Evolutionary conservation across 129 eudicot genomes (phyloP).

Genomic region (Chrysanthemum seticuspe): DNA sequence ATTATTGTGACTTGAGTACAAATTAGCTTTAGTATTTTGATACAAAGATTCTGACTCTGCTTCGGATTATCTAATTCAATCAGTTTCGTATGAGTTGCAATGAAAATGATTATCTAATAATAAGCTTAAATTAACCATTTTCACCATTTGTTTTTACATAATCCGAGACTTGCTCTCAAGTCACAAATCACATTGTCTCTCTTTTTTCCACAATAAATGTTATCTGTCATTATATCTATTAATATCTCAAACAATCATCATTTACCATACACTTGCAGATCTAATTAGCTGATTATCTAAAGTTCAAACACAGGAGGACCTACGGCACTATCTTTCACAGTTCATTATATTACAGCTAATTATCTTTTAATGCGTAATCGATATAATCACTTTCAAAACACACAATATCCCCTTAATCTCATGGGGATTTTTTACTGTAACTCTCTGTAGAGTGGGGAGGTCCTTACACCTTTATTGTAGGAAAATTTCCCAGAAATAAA

Average conservation of each 20-base stretch:
- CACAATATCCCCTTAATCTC: background rate
- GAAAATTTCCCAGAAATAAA: slow-evolving; percentile 6
- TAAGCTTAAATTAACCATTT: background rate
- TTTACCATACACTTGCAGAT: background rate
- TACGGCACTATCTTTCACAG: background rate
- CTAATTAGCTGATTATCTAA: background rate
- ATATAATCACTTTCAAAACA: background rate
- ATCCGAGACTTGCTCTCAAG: background rate
- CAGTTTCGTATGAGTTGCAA: slow-evolving; percentile 1
- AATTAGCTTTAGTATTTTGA: background rate
- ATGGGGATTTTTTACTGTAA: background rate
- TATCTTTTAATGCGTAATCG: background rate
- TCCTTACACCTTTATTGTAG: background rate
- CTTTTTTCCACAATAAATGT: background rate
- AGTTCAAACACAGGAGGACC: slow-evolving; percentile 5
- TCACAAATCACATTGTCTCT: background rate
- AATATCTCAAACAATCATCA: background rate
- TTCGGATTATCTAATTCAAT: background rate
- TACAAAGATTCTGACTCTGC: background rate
- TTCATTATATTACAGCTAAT: background rate
- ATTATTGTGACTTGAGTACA: background rate
- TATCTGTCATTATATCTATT: background rate
- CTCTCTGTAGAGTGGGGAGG: background rate
- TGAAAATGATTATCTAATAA: background rate
- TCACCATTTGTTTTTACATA: background rate